Base-by-base conservation (phyloP, 2,329 filamentous ascomycete genomes). In the Fusarium denticulatum region DNA sequence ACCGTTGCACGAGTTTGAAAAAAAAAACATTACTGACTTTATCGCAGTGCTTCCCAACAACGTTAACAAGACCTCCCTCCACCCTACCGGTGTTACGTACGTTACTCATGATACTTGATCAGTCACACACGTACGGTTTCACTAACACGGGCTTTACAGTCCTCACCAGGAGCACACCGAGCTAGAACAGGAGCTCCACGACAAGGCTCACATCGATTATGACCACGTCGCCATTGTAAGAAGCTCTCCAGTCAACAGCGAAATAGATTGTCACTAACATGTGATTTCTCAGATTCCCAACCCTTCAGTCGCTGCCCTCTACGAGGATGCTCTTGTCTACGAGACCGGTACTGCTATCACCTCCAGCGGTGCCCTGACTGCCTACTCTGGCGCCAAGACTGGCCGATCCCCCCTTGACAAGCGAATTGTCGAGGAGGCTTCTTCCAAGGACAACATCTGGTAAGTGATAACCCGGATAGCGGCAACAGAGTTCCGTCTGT, bases 181-280 rank as follows among this genome's bases (percentile, higher is more conserved):
- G 84, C 91, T 99, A 75, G 88, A 99, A 87, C 95, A 98, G 87
- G 94, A 97, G 84, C 93, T 99, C 71, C 95, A 98, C 85, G 94
- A 98, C 85, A 95, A 93, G 82, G 96, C 96, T 77, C 96, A 99
- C 89, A 99, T 99, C 82, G 96, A 99, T 89, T 99, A 98, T 84
- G 94, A 98, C 86, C 93, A 95, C 82, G 96, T 99, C 81, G 94
- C 96, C 74, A 99, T 99, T 88, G 95, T 97, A 89, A 84, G 94
- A 60, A 49, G 20, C n/a, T 39, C 24, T 28, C 18, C 22, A 22
- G 32, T 30, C 36, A 69, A 59, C 28, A 22, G 32, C 47, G 10
- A 37, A 37, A n/a, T 15, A 26, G 37, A 45, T 32, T 30, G 37
- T 36, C 40, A 24, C 69, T 78, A 58, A 77, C 72, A 43, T 46